Conservation (phyloP, 2,329 filamentous ascomycete species). For the Macrophomina pseudophaseolina region DNA sequence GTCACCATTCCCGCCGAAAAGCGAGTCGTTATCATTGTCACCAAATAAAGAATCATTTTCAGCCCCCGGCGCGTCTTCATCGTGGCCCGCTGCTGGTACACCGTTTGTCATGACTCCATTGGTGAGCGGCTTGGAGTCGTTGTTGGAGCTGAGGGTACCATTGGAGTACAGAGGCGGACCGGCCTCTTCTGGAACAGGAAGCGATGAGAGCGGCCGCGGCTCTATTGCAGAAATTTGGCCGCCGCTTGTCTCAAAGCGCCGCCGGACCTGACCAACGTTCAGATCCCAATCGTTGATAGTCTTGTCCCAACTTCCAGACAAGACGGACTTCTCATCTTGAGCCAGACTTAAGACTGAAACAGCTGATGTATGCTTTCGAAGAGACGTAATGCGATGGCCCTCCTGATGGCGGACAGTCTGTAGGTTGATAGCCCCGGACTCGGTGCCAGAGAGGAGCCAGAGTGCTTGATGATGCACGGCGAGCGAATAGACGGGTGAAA, state of each 20-base stretch:
- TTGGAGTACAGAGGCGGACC: conserved; percentile 58
- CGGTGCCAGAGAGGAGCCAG: conserved; percentile 89
- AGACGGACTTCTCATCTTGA: conserved; percentile 81
- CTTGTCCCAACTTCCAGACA: conserved; percentile 98
- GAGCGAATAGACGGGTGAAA: conserved; percentile 94
- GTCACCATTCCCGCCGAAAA: conserved; percentile 83
- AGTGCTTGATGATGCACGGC: conserved; percentile 88
- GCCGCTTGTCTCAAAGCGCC: conserved; percentile 76
- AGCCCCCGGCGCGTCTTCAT: conserved; percentile 64
- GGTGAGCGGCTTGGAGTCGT: conserved; percentile 61
- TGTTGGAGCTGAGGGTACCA: conserved; percentile 79
- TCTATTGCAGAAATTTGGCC: conserved; percentile 90
- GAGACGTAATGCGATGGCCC: conserved; percentile 81
- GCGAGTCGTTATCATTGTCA: conserved; percentile 73
- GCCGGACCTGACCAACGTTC: conserved; percentile 77
- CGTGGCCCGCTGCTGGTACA: conserved; percentile 34
- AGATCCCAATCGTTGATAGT: conserved; percentile 93
- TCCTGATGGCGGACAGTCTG: conserved; percentile 94
- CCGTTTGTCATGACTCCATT: conserved; percentile 60
- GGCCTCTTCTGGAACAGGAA: conserved; percentile 77
- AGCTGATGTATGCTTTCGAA: conserved; percentile 86
- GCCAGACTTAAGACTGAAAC: conserved; percentile 85
- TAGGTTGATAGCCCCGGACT: conserved; percentile 90
- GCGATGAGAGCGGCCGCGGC: conserved; percentile 75
- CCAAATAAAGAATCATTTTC: conserved; percentile 84